phyloP scores from a whole-genome alignment of 2,329 filamentous ascomycete species.

The Beauveria sp. region DNA sequence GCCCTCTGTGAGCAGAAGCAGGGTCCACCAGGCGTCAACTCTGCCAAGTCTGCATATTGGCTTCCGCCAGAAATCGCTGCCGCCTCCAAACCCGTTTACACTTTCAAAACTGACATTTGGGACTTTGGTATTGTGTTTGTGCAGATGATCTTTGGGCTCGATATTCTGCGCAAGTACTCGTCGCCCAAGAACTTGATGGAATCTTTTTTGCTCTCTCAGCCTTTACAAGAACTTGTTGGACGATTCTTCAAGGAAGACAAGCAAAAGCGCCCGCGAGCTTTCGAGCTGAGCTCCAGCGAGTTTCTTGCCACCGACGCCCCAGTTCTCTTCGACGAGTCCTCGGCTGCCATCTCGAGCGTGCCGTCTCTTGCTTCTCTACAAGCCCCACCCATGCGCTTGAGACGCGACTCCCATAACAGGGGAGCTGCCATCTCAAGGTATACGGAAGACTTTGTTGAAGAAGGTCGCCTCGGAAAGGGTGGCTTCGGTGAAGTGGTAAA shows the following conservation, averaged over 20 bases:
- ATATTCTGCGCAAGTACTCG: constrained; percentile 66
- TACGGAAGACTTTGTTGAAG: constrained; percentile 81
- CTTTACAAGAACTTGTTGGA: constrained; percentile 70
- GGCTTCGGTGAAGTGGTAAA: constrained; percentile 96
- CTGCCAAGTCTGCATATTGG: constrained; percentile 75
- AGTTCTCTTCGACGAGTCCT: constrained; percentile 41
- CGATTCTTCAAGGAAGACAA: constrained; percentile 81
- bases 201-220: constrained; percentile 58
- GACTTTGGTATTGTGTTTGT: constrained; percentile 85
- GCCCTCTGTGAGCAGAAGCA: constrained; percentile 47
- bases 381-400: constrained; percentile 39
- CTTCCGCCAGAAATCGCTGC: constrained; percentile 67
- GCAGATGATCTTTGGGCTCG: constrained; percentile 87
- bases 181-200: constrained; percentile 70
- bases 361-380: constrained; percentile 35
- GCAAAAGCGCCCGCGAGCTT: constrained; percentile 74
- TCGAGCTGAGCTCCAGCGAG: constrained; percentile 57
- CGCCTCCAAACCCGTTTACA: constrained; percentile 54
- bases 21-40: constrained; percentile 43
- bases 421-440: constrained; percentile 62
- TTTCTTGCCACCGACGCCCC: constrained; percentile 59
- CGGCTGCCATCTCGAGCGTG: constrained; percentile 32
- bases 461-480: constrained; percentile 81
- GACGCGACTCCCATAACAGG: constrained; percentile 55
- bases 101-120: constrained; percentile 86